Evolutionary conservation across 2,329 filamentous ascomycete genomes (phyloP).

Genomic region (Cladorrhinum sp.): DNA sequence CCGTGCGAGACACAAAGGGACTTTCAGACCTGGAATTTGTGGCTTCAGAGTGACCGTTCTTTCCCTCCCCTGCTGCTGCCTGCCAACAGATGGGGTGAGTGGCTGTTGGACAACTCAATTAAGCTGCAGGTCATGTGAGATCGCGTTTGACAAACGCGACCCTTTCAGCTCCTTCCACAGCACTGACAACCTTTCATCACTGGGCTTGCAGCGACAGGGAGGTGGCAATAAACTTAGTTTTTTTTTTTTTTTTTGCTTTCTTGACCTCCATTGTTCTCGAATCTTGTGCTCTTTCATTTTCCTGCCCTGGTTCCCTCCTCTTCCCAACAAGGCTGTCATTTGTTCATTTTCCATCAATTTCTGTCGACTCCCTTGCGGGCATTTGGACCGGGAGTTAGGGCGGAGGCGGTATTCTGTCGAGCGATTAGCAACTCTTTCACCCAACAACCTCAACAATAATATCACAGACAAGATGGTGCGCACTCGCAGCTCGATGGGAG

Average conservation of each 20-base stretch:
- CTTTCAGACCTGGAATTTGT: not conserved
- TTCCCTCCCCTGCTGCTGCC: not conserved
- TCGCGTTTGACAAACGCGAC: constrained; percentile 26
- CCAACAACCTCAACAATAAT: not conserved
- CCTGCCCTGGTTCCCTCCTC: not conserved
- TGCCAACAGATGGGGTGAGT: constrained; percentile 16
- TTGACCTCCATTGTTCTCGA: constrained; percentile 1
- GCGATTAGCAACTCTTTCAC: not conserved
- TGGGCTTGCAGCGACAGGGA: not conserved
- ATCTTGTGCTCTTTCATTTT: not conserved
- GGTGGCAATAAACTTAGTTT: constrained; percentile 17
- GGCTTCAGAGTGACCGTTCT: not conserved
- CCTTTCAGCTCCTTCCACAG: constrained; percentile 6
- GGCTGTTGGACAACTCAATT: constrained; percentile 16
- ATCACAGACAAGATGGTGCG: not conserved
- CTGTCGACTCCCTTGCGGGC: not conserved
- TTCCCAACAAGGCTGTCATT: not conserved
- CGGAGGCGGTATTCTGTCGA: not conserved
- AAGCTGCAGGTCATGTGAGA: constrained; percentile 23
- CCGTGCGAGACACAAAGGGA: constrained; percentile 5
- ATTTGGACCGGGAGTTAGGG: not conserved
- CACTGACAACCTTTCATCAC: not conserved
- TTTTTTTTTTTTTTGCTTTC: not conserved
- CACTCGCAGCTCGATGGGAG: not conserved
- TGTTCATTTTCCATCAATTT: not conserved